A percentile compares a stretch with the other conserved stretches of the same genome.
These are phyloP conservation scores for Pichia sp. DNA, from an alignment of 1,139 yeast genomes.

Conservation along the genomic window DNA sequence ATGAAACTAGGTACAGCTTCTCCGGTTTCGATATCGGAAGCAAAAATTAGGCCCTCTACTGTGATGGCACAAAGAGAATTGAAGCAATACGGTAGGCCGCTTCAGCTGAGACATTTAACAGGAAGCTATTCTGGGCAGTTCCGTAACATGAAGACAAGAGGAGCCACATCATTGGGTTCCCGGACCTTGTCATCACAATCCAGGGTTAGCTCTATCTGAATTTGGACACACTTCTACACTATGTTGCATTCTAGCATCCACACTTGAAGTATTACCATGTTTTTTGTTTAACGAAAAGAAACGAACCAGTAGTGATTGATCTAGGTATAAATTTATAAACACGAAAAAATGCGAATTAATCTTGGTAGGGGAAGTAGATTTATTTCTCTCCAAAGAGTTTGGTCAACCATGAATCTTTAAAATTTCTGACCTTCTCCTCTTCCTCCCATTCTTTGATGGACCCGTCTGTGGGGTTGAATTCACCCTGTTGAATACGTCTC, in stretches of 20 bases:
- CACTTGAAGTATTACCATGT: not conserved
- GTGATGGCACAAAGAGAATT: constrained; percentile 14
- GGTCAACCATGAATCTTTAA: constrained; percentile 37
- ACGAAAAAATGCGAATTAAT: not conserved
- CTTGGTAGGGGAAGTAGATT: not conserved
- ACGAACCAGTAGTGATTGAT: not conserved
- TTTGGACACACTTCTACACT: not conserved
- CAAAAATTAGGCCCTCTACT: constrained; percentile 6
- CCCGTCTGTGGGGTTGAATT: constrained; percentile 42
- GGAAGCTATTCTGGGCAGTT: not conserved
- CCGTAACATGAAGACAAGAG: constrained; percentile 8
- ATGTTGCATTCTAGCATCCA: not conserved
- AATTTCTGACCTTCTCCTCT: constrained; percentile 38
- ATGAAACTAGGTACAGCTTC: constrained; percentile 17
- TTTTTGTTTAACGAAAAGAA: not conserved
- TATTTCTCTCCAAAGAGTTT: constrained; percentile 40
- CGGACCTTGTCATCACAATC: not conserved
- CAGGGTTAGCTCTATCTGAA: constrained; percentile 10
- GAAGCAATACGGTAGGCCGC: not conserved
- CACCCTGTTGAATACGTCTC: constrained; percentile 45
- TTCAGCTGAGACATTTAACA: not conserved
- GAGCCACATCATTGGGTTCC: constrained; percentile 13
- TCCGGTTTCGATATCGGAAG: constrained; percentile 4
- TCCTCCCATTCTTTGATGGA: constrained; percentile 41
- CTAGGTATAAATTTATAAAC: not conserved